Base-by-base conservation (phyloP, 129 eudicot species). In the Heracleum sosnowskyi region DNA sequence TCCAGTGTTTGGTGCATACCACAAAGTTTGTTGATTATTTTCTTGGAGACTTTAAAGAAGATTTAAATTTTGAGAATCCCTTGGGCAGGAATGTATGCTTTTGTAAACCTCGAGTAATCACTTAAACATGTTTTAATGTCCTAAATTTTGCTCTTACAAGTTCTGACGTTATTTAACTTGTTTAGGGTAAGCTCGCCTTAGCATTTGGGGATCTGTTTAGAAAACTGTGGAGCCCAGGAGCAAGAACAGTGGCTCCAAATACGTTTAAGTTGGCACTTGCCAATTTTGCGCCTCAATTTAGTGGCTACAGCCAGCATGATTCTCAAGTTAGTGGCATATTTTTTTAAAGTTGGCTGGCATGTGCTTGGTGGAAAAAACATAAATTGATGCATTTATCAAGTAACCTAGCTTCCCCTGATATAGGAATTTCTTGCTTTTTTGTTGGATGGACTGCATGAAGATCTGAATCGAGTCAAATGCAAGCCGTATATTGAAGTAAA, bases 361-460 rank as follows among this genome's bases (percentile, higher is more conserved):
- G 28, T 39, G 18, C 44, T 44, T 26, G 26, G n/a, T 44, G 13
- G 57, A 7, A 13, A 13, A 28, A 44, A 26, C 11, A 49, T n/a
- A 5, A 22, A 22, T 4, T 72, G 5, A 11, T n/a, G 17, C 34
- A n/a, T 7, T 45, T 41, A 11, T 34, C 37, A 57, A 69, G 45
- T 55, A 70, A n/a, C 8, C 28, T 16, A 75, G 75, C 81, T 24
- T 49, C 62, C 29, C 40, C 36, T 36, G 55, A 55, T 82, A 70
- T 77, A 93, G 98, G 98, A 93, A 69, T 87, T 93, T 81, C 96
- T 93, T 80, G 88, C 98, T 46, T 93, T 91, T 84, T 78, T 93
- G 81, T 85, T 93, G 91, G 95, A 93, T 86, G 97, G 97, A 41
- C 93, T 93, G 41, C 97, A 91, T 85, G 97, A 93, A 85, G 98